Conservation (phyloP, 2,329 filamentous ascomycete species). For the Aulographum hederae region DNA sequence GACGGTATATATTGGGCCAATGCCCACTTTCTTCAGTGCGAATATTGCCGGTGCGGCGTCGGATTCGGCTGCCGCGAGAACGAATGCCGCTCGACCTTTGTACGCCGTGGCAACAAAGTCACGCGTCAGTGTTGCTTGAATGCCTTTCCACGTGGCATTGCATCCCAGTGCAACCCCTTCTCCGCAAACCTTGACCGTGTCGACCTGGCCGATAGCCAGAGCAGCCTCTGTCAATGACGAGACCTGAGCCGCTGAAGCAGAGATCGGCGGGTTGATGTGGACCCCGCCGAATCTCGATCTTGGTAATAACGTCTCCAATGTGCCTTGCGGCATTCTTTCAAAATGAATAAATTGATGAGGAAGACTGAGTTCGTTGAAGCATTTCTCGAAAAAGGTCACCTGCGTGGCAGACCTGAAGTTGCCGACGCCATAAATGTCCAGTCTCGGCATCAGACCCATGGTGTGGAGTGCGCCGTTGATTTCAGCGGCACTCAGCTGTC, state of each 20-base stretch:
- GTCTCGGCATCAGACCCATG: slow-evolving; percentile 64
- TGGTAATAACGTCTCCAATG: slow-evolving; percentile 40
- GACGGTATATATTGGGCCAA: slow-evolving; percentile 68
- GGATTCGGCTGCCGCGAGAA: slow-evolving; percentile 53
- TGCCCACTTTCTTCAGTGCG: slow-evolving; percentile 55
- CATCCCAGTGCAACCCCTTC: slow-evolving; percentile 43
- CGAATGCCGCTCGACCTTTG: slow-evolving; percentile 53
- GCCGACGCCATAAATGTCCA: slow-evolving; percentile 64
- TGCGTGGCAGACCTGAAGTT: slow-evolving; percentile 55
- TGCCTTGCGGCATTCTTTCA: slow-evolving; percentile 47
- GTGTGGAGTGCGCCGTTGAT: slow-evolving; percentile 65
- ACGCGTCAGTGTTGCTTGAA: slow-evolving; percentile 60
- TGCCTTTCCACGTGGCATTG: slow-evolving; percentile 74
- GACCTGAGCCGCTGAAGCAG: slow-evolving; percentile 33
- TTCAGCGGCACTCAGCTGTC: slow-evolving; percentile 69
- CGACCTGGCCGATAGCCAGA: slow-evolving; percentile 59
- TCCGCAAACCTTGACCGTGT: slow-evolving; percentile 54
- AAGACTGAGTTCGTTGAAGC: slow-evolving; percentile 48
- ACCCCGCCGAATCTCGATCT: slow-evolving; percentile 66
- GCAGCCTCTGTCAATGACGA: slow-evolving; percentile 56
- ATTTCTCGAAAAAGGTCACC: slow-evolving; percentile 66
- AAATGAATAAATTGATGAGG: slow-evolving; percentile 64
- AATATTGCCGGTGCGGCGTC: slow-evolving; percentile 67
- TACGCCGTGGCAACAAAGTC: slow-evolving; percentile 75
- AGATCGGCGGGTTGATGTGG: slow-evolving; percentile 60